Conservation (phyloP, 2,329 filamentous ascomycete genomes). For the Fusarium concolor region DNA sequence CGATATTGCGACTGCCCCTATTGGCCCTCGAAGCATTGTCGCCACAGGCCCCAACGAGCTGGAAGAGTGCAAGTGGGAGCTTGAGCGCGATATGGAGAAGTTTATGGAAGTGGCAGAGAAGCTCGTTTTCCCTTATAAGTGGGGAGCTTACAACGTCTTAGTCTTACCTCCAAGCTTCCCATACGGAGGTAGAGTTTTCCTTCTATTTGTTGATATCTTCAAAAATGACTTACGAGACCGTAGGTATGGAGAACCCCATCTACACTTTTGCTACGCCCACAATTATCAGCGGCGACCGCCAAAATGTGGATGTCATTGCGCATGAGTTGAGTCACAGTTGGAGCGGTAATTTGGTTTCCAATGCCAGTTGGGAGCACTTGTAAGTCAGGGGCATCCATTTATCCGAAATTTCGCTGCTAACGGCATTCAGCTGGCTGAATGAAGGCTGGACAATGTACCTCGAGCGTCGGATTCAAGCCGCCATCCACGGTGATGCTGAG, state of each 20-base stretch:
- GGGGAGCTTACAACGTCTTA: slow-evolving; percentile 95
- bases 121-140: slow-evolving; percentile 86
- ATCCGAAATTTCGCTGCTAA: slow-evolving; percentile 3
- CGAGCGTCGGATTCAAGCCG: slow-evolving; percentile 83
- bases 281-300: slow-evolving; percentile 88
- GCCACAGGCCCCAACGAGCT: slow-evolving; percentile 91
- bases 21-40: slow-evolving; percentile 86
- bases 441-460: slow-evolving; percentile 96
- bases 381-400: slow-evolving; percentile 51
- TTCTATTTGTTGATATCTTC: not conserved
- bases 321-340: slow-evolving; percentile 83
- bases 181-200: slow-evolving; percentile 73
- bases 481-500: slow-evolving; percentile 83
- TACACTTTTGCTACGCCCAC: slow-evolving; percentile 97
- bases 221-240: slow-evolving; percentile 18
- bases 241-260: slow-evolving; percentile 89
- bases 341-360: slow-evolving; percentile 88
- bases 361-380: slow-evolving; percentile 85
- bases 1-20: slow-evolving; percentile 85
- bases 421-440: slow-evolving; percentile 68
- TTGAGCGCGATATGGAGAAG: slow-evolving; percentile 90
- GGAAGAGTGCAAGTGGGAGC: slow-evolving; percentile 86
- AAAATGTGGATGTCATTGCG: slow-evolving; percentile 96
- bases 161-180: slow-evolving; percentile 91
- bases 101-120: slow-evolving; percentile 90